Evolutionary conservation across 177 flowering plant species (phyloP).

Genomic region (Vitis hybrid): DNA sequence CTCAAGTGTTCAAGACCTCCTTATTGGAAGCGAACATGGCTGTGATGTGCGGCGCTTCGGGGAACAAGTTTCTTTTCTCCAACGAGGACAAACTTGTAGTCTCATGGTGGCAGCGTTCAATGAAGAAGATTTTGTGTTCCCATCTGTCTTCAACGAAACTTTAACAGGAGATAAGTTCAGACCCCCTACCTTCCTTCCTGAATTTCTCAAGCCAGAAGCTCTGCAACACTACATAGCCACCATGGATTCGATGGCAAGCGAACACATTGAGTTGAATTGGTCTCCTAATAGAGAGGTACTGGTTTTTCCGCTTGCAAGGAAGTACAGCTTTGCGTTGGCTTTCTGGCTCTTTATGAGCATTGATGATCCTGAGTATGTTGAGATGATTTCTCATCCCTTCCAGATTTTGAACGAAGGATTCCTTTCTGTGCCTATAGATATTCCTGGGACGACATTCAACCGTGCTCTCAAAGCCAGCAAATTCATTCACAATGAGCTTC

Average conservation of each 20-base stretch:
- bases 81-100: constrained; percentile 32
- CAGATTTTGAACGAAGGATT: constrained; percentile 10
- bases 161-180: background rate
- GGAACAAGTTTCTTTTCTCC: constrained; percentile 46
- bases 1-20: constrained; percentile 29
- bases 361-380: constrained; percentile 12
- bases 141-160: constrained; percentile 5
- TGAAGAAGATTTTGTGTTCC: constrained; percentile 22
- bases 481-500: constrained; percentile 13
- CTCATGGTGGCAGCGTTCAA: constrained; percentile 39
- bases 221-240: constrained; percentile 21
- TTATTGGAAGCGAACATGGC: constrained; percentile 36
- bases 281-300: constrained; percentile 16
- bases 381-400: constrained; percentile 6
- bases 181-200: constrained; percentile 17
- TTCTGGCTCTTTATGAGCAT: constrained; percentile 32
- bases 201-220: constrained; percentile 33
- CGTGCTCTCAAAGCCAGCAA: constrained; percentile 20
- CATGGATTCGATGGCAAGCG: constrained; percentile 35
- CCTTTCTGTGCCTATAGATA: constrained; percentile 22
- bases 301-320: constrained; percentile 24
- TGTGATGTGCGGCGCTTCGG: constrained; percentile 38
- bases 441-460: constrained; percentile 32
- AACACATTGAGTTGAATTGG: constrained; percentile 31
- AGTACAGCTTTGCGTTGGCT: constrained; percentile 31